Percentiles rank a stretch among this genome's conserved stretches.
Evolutionary conservation across 2,329 filamentous ascomycete species (phyloP).

Genomic region (Ophiostoma pallidulum): DNA sequence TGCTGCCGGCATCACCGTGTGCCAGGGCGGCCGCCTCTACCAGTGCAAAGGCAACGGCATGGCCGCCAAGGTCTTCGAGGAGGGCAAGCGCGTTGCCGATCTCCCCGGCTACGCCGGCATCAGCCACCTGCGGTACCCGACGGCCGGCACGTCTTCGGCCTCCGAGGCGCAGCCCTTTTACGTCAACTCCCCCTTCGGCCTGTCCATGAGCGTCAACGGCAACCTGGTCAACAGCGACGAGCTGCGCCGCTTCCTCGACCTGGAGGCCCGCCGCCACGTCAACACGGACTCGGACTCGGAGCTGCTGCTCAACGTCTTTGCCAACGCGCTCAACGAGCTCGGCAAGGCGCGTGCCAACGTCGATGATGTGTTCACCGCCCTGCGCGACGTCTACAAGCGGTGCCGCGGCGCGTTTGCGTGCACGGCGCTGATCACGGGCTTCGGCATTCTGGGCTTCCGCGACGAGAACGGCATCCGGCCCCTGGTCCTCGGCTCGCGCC

Average conservation of each 20-base stretch:
- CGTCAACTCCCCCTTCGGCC: slow-evolving; percentile 77
- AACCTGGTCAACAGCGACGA: slow-evolving; percentile 73
- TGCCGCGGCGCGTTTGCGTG: slow-evolving; percentile 75
- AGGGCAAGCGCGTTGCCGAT: slow-evolving; percentile 57
- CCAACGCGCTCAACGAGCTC: slow-evolving; percentile 72
- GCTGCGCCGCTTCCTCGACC: slow-evolving; percentile 61
- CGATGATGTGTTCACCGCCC: slow-evolving; percentile 66
- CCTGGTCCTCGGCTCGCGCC: slow-evolving; percentile 65
- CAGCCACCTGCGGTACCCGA: slow-evolving; percentile 81
- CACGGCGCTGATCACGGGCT: slow-evolving; percentile 76
- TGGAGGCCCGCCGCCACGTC: slow-evolving; percentile 73
- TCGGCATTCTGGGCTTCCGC: slow-evolving; percentile 68
- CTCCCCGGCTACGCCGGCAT: too few species aligned
- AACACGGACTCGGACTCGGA: slow-evolving; percentile 88
- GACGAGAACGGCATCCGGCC: slow-evolving; percentile 77
- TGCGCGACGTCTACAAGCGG: slow-evolving; percentile 62
- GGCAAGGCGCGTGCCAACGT: slow-evolving; percentile 76
- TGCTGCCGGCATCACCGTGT: slow-evolving; percentile 78
- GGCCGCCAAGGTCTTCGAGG: slow-evolving; percentile 63
- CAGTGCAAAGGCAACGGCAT: slow-evolving; percentile 89
- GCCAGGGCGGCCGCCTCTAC: slow-evolving; percentile 65
- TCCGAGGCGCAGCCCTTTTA: slow-evolving; percentile 84
- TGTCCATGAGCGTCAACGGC: slow-evolving; percentile 75
- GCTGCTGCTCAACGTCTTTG: slow-evolving; percentile 81
- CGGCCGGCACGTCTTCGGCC: slow-evolving; percentile 63